A percentile compares a stretch with the other conserved stretches of the same genome.
Evolutionary conservation across 257 asterid species (phyloP).

Genomic region (Misopates orontium): DNA sequence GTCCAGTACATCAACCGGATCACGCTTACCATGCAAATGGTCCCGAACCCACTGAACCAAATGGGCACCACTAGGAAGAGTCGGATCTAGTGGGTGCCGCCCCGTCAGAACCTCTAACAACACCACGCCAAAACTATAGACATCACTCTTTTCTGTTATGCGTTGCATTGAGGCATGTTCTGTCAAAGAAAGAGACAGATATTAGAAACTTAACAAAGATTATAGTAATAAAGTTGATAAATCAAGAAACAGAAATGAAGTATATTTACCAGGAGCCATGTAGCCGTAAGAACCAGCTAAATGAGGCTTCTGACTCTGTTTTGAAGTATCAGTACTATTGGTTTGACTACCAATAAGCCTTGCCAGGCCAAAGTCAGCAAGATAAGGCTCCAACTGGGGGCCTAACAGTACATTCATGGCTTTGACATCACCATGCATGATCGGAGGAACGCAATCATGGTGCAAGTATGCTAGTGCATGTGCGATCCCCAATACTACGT

Average conservation of each 20-base stretch:
- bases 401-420: conserved; percentile 95
- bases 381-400: conserved; percentile 71
- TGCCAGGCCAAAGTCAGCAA: conserved; percentile 94
- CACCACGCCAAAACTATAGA: conserved; percentile 85
- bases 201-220: background rate
- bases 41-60: conserved; percentile 86
- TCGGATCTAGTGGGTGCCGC: conserved; percentile 91
- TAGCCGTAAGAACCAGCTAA: conserved; percentile 95
- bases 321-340: conserved; percentile 35
- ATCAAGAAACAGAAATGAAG: conserved; percentile 1
- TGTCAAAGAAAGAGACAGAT: conserved; percentile 27
- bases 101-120: conserved; percentile 91
- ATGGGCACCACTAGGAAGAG: conserved; percentile 80
- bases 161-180: conserved; percentile 84
- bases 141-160: conserved; percentile 83
- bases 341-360: conserved; percentile 45
- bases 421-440: conserved; percentile 95
- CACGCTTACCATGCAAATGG: conserved; percentile 58
- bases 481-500: conserved; percentile 71
- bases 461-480: conserved; percentile 90
- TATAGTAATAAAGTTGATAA: background rate
- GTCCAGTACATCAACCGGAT: conserved; percentile 73
- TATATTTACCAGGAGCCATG: conserved; percentile 90
- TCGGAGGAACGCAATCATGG: conserved; percentile 90
- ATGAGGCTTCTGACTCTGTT: conserved; percentile 71